Evolutionary conservation across 768 basidiomycete genomes (phyloP).

Genomic region (Leccinum pellstonianum): DNA sequence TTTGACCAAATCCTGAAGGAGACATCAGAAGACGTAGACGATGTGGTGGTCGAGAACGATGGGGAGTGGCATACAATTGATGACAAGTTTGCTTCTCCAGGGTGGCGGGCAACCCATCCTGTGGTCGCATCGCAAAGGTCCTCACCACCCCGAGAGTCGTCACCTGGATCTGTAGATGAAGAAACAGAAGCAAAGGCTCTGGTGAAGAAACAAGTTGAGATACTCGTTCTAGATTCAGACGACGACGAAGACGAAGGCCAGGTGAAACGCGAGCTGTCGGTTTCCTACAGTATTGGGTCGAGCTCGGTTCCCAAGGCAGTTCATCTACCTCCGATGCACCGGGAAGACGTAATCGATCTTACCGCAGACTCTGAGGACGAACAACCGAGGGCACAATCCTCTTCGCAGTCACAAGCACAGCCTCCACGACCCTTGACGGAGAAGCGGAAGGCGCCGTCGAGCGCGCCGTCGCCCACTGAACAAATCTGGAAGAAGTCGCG

Average conservation of each 20-base stretch:
- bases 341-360: slow-evolving; percentile 73
- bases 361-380: slow-evolving; percentile 83
- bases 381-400: slow-evolving; percentile 34
- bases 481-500: slow-evolving; percentile 74
- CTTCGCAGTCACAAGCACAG: slow-evolving; percentile 32
- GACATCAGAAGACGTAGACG: slow-evolving; percentile 79
- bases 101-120: slow-evolving; percentile 65
- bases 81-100: slow-evolving; percentile 72
- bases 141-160: slow-evolving; percentile 31
- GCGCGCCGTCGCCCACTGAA: slow-evolving; percentile 54
- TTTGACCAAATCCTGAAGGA: slow-evolving; percentile 80
- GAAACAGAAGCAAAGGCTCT: slow-evolving; percentile 38
- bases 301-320: slow-evolving; percentile 32
- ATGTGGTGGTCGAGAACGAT: slow-evolving; percentile 91
- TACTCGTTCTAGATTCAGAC: slow-evolving; percentile 71
- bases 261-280: slow-evolving; percentile 75
- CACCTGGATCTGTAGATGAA: slow-evolving; percentile 31
- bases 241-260: slow-evolving; percentile 74
- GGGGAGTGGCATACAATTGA: slow-evolving; percentile 96
- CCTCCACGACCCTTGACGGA: slow-evolving; percentile 34
- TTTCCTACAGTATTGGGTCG: slow-evolving; percentile 53
- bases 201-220: slow-evolving; percentile 52
- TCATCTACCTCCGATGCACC: slow-evolving; percentile 24
- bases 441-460: slow-evolving; percentile 61
- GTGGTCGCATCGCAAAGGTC: slow-evolving; percentile 24